Percentiles rank a stretch among this genome's conserved stretches.
These are phyloP conservation scores for Ceratocystis destructans DNA, from an alignment of 2,329 filamentous ascomycete genomes.

Conservation along the genomic window DNA sequence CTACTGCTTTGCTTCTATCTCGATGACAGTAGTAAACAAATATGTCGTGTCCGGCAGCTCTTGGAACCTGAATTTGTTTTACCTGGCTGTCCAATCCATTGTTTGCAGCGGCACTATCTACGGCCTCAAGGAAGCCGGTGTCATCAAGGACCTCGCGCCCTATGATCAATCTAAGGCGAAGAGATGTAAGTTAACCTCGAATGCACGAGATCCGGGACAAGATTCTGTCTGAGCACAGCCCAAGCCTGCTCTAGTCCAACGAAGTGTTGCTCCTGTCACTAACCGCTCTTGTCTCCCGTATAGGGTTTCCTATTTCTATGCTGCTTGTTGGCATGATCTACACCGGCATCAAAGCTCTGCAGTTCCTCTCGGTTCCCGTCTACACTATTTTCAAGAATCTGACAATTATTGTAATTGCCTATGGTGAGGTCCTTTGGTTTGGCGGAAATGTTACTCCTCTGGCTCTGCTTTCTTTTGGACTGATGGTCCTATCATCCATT, in stretches of 20 bases:
- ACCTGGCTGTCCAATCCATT: constrained; percentile 78
- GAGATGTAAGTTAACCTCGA: constrained; percentile 53
- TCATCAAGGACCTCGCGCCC: constrained; percentile 68
- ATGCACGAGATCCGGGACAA: background rate
- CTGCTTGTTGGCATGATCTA: constrained; percentile 99
- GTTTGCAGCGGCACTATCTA: constrained; percentile 81
- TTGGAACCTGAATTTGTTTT: constrained; percentile 96
- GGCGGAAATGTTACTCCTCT: constrained; percentile 80
- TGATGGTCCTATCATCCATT: constrained; percentile 92
- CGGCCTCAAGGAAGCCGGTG: constrained; percentile 60
- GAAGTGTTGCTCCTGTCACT: background rate
- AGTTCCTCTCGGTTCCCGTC: constrained; percentile 92
- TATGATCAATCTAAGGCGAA: constrained; percentile 83
- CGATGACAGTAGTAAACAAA: constrained; percentile 99
- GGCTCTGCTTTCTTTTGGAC: constrained; percentile 80
- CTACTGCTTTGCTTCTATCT: constrained; percentile 92
- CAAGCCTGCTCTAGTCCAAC: background rate
- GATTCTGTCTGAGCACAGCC: background rate
- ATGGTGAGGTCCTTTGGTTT: constrained; percentile 97
- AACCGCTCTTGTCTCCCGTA: constrained; percentile 9
- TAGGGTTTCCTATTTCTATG: constrained; percentile 91
- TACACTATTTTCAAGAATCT: constrained; percentile 99
- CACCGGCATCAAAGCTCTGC: constrained; percentile 86
- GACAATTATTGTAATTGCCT: constrained; percentile 96
- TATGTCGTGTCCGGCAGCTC: constrained; percentile 82